phyloP scores from a whole-genome alignment of 2,329 filamentous ascomycete genomes.

The Plectosphaerella sp. region DNA sequence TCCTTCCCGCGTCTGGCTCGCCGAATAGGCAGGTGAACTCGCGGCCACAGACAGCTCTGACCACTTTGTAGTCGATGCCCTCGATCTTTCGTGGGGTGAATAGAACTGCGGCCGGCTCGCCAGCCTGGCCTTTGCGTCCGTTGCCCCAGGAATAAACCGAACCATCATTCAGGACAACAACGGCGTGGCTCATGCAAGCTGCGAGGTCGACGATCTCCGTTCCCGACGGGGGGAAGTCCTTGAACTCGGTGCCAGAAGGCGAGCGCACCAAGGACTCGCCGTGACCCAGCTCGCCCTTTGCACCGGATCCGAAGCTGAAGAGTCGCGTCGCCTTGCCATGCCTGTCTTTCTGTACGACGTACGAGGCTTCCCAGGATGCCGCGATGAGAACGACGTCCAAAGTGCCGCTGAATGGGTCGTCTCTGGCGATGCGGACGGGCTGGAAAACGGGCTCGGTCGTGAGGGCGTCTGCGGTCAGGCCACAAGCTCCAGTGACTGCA shows the following conservation, averaged over 20 bases:
- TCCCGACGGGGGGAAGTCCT: constrained; percentile 58
- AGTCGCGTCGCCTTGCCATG: constrained; percentile 41
- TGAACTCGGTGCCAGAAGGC: constrained; percentile 43
- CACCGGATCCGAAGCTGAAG: constrained; percentile 61
- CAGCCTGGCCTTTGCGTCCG: constrained; percentile 80
- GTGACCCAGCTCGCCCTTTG: constrained; percentile 69
- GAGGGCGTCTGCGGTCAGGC: constrained; percentile 25
- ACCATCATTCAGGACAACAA: constrained; percentile 70
- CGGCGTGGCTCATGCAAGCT: constrained; percentile 73
- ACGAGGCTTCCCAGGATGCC: constrained; percentile 75
- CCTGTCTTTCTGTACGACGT: constrained; percentile 50
- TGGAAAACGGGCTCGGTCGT: constrained; percentile 32
- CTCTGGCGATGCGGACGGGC: constrained; percentile 27
- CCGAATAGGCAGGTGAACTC: constrained; percentile 78
- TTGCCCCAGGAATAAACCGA: constrained; percentile 86
- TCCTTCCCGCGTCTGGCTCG: constrained; percentile 47
- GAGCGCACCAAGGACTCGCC: constrained; percentile 48
- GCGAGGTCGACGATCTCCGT: constrained; percentile 60
- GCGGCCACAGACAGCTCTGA: constrained; percentile 69
- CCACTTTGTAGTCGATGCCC: constrained; percentile 55
- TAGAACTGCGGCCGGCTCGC: constrained; percentile 48
- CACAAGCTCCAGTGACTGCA: constrained; percentile 49
- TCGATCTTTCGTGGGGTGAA: constrained; percentile 59
- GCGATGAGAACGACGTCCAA: constrained; percentile 41
- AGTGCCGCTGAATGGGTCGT: constrained; percentile 20